Conservation (phyloP, 805 yeast species). For the Yamadazyma olivae region DNA sequence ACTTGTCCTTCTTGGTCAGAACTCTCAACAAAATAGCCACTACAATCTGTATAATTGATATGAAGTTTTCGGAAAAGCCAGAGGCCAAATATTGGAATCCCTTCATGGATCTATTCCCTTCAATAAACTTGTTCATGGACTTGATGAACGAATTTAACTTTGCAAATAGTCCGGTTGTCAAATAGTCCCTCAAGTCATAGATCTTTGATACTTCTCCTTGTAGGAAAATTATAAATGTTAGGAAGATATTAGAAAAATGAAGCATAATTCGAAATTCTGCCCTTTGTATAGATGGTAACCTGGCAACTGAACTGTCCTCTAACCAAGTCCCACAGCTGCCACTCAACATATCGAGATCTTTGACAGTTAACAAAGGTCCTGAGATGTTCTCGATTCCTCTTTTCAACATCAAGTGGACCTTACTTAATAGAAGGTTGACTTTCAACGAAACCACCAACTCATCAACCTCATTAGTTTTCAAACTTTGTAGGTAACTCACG, state of each 20-base stretch:
- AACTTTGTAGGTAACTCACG: conserved; percentile 15
- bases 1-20: conserved; percentile 6
- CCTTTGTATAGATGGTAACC: conserved; percentile 11
- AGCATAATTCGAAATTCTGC: conserved; percentile 21
- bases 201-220: conserved; percentile 31
- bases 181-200: conserved; percentile 7
- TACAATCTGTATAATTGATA: conserved; percentile 10
- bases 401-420: conserved; percentile 18
- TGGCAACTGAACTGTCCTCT: conserved; percentile 16
- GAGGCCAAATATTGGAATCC: conserved; percentile 9
- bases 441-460: conserved; percentile 19
- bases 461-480: conserved; percentile 13
- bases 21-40: conserved; percentile 12
- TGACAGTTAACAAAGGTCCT: conserved; percentile 18
- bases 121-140: neutral
- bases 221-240: conserved; percentile 27
- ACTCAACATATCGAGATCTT: conserved; percentile 19
- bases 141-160: conserved; percentile 9
- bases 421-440: conserved; percentile 28
- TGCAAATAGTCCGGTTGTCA: conserved; percentile 8
- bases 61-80: conserved; percentile 8
- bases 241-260: conserved; percentile 25
- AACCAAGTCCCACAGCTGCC: conserved; percentile 24
- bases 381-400: conserved; percentile 19
- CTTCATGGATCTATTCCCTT: neutral